Evolutionary conservation across 345 rosid genomes (phyloP).

Genomic region (Melaleuca quinquenervia): DNA sequence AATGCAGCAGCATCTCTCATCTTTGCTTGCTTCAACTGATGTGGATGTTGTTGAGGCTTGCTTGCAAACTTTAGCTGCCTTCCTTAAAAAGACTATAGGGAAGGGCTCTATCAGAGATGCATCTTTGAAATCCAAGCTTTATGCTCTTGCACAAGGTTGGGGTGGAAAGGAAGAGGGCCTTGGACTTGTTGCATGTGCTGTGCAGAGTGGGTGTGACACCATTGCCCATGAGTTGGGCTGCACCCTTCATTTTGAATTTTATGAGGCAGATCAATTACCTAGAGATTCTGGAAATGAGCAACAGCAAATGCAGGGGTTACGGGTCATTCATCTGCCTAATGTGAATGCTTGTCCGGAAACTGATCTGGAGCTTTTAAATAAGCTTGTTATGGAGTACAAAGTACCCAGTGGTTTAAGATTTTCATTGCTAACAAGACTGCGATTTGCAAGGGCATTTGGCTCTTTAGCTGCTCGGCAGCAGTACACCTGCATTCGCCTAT

Average conservation of each 20-base stretch:
- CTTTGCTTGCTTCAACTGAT: conserved; percentile 87
- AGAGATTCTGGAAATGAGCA: conserved; percentile 21
- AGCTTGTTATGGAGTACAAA: conserved; percentile 56
- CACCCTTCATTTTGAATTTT: conserved; percentile 95
- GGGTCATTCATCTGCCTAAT: conserved; percentile 62
- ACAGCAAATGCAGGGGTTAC: conserved; percentile 48
- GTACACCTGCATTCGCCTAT: conserved; percentile 82
- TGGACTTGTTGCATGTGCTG: conserved; percentile 70
- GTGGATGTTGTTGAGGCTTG: conserved; percentile 93
- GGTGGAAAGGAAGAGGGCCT: conserved; percentile 99
- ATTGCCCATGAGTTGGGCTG: conserved; percentile 72
- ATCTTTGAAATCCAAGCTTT: conserved; percentile 67
- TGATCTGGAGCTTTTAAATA: conserved; percentile 72
- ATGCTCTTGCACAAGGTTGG: conserved; percentile 98
- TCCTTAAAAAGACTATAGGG: conserved; percentile 75
- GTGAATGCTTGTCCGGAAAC: conserved; percentile 33
- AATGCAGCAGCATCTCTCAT: conserved; percentile 91
- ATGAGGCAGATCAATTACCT: conserved; percentile 35
- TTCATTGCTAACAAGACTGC: conserved; percentile 69
- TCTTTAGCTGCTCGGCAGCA: conserved; percentile 71
- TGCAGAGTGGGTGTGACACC: conserved; percentile 52
- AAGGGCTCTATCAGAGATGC: conserved; percentile 71
- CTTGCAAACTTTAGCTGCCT: conserved; percentile 79
- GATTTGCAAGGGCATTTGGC: conserved; percentile 87
- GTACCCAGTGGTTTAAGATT: conserved; percentile 82